Evolutionary conservation across 2,329 filamentous ascomycete genomes (phyloP), one percentile per base, ranked within the genome.

Genomic region (Lecanosticta acicola): DNA sequence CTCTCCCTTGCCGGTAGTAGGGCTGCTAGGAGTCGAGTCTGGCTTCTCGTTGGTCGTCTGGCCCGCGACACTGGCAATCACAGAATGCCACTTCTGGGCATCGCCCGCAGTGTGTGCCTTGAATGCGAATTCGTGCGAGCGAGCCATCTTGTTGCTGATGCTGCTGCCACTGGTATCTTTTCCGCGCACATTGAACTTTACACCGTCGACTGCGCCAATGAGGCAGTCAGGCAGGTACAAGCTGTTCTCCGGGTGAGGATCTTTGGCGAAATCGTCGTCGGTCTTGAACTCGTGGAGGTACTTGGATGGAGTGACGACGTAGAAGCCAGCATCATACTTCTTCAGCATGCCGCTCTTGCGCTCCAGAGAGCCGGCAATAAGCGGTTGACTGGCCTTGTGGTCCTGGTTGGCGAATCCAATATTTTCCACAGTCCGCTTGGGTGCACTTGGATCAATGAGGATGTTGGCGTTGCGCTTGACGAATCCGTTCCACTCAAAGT

Each of bases 201-300:
- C 79, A 43, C 85, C 89, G 55, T 76, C 81, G 21, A 80, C 67
- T 17, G 72, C 76, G 47, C 89, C 87, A 46, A 97, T 79, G 37
- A 83, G 69, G 58, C 91, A 94, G 59, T 98, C 93, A 9, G 93
- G 90, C 1, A 98, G 81, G 68, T 91, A 97, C 56, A 98, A 80
- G 11, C 86, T 93, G 33, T 93, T 74, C 65, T 98, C 91, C 0
- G 93, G 91, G 46, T 78, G 76, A 8, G 88, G 87, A 51, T 94
- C 87, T 59, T 80, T 75, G 46, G 71, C 71, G 61, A 80, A 76
- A 59, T 83, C 77, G 61, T 97, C 91, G 63, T 87, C 85, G 61
- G 94, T 89, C 71, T 94, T 94, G 76, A 94, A 98, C 68, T 96
- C 90, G 71, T 98, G 93, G 48, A 98, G 71, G 70, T 84, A 98